Evolutionary conservation across 176 grass and related monocot genomes (phyloP), one percentile per base, ranked within the genome.

Genomic region (Bonia amplexicaulis): DNA sequence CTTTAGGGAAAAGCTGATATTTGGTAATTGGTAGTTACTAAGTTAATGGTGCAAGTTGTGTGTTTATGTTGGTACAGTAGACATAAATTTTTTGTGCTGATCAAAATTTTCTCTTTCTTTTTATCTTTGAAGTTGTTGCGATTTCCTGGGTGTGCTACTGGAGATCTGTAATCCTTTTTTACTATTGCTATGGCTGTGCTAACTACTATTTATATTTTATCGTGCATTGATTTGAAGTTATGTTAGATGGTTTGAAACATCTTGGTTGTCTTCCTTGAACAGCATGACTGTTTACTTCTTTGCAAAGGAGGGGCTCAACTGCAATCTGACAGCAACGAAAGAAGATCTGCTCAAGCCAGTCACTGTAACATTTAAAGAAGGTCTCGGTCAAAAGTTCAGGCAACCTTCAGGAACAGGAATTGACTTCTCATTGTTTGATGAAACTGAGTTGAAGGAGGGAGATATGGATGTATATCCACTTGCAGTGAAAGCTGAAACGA

Each of bases 231-330:
- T 37, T 76, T 73, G 49, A 72, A 73, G 39, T 74, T 87, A 47
- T 42, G 17, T 26, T 63, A 31, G 41, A 22, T 77, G 33, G 35
- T 83, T 45, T 83, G 17, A 65, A 25, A 39, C 9, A 49, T 82
- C 9, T 40, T 79, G 20, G 31, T 52, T 82, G 52, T 29, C 13
- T 71, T 85, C 26, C 37, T 63, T 84, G 23, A 85, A 87, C 91
- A 93, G 91, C 68, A 87, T 92, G 37, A 85, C 87, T 31, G 59
- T 93, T 35, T 90, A 85, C 47, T 93, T 93, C 85, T 93, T 93
- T 85, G 91, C 91, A 51, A 87, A 93, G 84, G 90, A 92, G 82
- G 85, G 82, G 57, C 41, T 73, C 22, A 37, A 85, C 49, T 93
- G 88, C 66, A 71, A 93, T 14, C 44, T 93, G 31, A 85, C 59